Base-by-base conservation (phyloP, 1,284 basidiomycete genomes). In the Tylopilus sp. region DNA sequence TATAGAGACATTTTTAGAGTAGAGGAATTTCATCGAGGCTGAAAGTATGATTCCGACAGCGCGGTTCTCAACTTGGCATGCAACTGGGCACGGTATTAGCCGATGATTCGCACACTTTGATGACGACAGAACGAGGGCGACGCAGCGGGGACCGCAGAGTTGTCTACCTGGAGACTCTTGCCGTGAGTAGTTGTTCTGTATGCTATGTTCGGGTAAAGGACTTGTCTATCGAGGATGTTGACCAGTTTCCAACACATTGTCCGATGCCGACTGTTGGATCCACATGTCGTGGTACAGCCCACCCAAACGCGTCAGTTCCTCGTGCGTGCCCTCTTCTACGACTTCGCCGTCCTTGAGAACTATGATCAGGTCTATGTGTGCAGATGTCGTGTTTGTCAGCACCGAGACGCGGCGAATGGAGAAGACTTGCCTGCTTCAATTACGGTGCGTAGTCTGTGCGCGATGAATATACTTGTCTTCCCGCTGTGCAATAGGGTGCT, bases 381-480 rank as follows among this genome's bases (percentile, higher is more conserved):
- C 37, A 8, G 3, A 11, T 9, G 7, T 46, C 34, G 28, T 3
- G 5, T 31, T 28, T 18, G 12, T n/a, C 29, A 52, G 52, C 31
- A 18, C 29, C 10, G 7, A 54, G n/a, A 21, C 52, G 35, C 9
- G 36, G 17, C 49, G 24, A 34, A 17, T 35, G 12, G 14, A 21
- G 42, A 57, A 58, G 21, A 70, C 78, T 49, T 56, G 83, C 88
- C 88, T 10, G 92, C 81, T 69, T 96, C 92, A 31, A 92, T 85
- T 28, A 98, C 84, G 0, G 95, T 98, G 29, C 91, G 80, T 38
- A 98, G 71, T 38, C 92, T 82, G 66, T 96, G 94, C 0, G 94
- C 94, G 54, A 97, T 93, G 65, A 99, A 98, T 56, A 99, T 91
- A 53, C 91, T 93, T 8, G 95, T 99, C 46, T 92, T 81, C 7